Percentiles rank a stretch among this genome's conserved stretches.
Conservation (phyloP, 139 green algal genomes). For the Closterium sp. region DNA sequence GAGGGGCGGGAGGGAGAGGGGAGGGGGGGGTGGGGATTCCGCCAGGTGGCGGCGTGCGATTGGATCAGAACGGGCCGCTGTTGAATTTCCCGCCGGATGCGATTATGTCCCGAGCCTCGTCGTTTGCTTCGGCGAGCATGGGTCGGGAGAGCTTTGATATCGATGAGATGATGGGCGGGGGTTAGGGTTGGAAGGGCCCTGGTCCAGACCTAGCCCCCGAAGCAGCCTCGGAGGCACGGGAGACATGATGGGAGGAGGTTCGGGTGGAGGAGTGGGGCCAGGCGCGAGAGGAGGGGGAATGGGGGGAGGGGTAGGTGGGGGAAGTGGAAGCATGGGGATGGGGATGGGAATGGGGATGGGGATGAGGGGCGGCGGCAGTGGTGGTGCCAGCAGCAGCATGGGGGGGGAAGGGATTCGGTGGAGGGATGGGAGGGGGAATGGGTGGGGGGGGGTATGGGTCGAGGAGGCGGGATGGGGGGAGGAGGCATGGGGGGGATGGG, state of each 20-base stretch:
- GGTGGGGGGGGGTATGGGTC: no score
- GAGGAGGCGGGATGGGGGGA: no score
- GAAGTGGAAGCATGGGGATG: no score
- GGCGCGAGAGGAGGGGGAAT: background rate
- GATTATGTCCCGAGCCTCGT: background rate
- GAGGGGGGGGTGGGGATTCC: background rate
- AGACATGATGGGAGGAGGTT: background rate
- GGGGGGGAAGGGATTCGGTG: background rate
- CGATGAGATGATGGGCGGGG: background rate
- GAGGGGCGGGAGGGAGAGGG: background rate
- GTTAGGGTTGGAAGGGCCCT: background rate
- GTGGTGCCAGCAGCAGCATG: background rate
- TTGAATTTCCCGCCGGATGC: background rate
- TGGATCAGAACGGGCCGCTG: background rate
- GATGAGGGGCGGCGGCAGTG: background rate
- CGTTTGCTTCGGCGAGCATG: background rate
- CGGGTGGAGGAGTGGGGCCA: background rate
- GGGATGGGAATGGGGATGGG: background rate
- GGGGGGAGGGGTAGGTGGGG: no score
- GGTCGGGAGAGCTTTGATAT: background rate
- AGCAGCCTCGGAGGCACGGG: background rate
- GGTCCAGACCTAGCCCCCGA: background rate
- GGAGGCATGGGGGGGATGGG: no score
- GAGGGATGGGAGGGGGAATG: background rate
- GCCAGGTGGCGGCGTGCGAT: background rate